Percentiles rank a stretch among this genome's conserved stretches.
These are phyloP conservation scores for Podosphaera aphanis DNA, from an alignment of 2,329 filamentous ascomycete genomes.

Conservation along the genomic window DNA sequence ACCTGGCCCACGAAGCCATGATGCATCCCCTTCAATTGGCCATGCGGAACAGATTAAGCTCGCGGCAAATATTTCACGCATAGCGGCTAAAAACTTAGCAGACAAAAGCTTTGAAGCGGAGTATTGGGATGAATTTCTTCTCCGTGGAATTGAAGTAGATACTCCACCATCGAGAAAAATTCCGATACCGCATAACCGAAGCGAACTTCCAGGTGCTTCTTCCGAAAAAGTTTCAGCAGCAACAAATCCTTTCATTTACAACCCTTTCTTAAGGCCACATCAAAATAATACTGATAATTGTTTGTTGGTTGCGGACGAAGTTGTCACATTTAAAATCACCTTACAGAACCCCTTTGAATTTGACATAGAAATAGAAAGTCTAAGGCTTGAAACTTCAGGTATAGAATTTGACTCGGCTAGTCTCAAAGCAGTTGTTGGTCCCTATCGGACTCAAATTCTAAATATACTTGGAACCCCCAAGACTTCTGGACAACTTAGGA, in stretches of 20 bases:
- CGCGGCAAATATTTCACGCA: conserved; percentile 68
- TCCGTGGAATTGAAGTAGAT: conserved; percentile 53
- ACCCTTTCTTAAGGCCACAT: conserved; percentile 57
- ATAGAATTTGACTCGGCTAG: conserved; percentile 43
- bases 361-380: conserved; percentile 66
- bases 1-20: conserved; percentile 42
- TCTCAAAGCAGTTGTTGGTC: conserved; percentile 46
- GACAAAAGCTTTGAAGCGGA: conserved; percentile 47
- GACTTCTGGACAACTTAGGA: conserved; percentile 40
- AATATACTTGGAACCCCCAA: conserved; percentile 45
- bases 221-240: conserved; percentile 18
- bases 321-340: conserved; percentile 54
- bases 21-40: conserved; percentile 45
- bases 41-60: conserved; percentile 69
- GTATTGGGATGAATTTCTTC: conserved; percentile 92
- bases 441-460: conserved; percentile 62
- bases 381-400: conserved; percentile 52
- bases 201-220: conserved; percentile 23
- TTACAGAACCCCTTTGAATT: conserved; percentile 90
- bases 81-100: conserved; percentile 56
- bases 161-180: conserved; percentile 32
- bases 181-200: conserved; percentile 39
- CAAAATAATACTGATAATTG: conserved; percentile 36
- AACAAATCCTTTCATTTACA: conserved; percentile 77
- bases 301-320: conserved; percentile 57